Conservation (phyloP, 495 filamentous ascomycete species). For the Hypoxylon lenormandii region DNA sequence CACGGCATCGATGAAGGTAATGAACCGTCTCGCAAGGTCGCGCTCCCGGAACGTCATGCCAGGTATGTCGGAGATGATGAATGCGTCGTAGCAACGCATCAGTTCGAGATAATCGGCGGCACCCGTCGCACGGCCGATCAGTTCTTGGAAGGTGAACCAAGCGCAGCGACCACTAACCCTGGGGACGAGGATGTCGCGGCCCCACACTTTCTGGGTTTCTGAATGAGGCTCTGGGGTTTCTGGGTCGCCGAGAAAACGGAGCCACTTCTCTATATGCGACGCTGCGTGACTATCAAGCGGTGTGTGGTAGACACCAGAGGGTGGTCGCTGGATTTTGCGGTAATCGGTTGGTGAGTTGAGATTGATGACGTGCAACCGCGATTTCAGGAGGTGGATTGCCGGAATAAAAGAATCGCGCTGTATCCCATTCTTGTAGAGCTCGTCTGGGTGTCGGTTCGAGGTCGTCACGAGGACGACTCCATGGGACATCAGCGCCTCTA, state of each 20-base stretch:
- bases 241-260: constrained; percentile 88
- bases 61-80: constrained; percentile 89
- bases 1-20: constrained; percentile 95
- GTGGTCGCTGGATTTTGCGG: constrained; percentile 92
- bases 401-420: constrained; percentile 95
- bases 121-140: constrained; percentile 86
- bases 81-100: constrained; percentile 88
- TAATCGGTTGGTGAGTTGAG: constrained; percentile 96
- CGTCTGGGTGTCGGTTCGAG: constrained; percentile 94
- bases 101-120: constrained; percentile 97
- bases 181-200: constrained; percentile 86
- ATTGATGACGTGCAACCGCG: constrained; percentile 85
- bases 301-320: constrained; percentile 88
- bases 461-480: constrained; percentile 97
- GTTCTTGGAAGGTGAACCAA: constrained; percentile 87
- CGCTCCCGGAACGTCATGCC: constrained; percentile 86
- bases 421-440: constrained; percentile 97
- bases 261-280: constrained; percentile 91
- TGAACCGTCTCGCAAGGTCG: constrained; percentile 92
- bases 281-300: constrained; percentile 81
- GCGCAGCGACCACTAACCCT: constrained; percentile 87
- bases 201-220: constrained; percentile 90
- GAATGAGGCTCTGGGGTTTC: constrained; percentile 78
- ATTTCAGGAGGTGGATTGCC: constrained; percentile 90
- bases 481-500: constrained; percentile 91